A percentile compares a stretch with the other conserved stretches of the same genome.
phyloP scores from a whole-genome alignment of 441 rosid genomes.

The Erysimum cheiri region DNA sequence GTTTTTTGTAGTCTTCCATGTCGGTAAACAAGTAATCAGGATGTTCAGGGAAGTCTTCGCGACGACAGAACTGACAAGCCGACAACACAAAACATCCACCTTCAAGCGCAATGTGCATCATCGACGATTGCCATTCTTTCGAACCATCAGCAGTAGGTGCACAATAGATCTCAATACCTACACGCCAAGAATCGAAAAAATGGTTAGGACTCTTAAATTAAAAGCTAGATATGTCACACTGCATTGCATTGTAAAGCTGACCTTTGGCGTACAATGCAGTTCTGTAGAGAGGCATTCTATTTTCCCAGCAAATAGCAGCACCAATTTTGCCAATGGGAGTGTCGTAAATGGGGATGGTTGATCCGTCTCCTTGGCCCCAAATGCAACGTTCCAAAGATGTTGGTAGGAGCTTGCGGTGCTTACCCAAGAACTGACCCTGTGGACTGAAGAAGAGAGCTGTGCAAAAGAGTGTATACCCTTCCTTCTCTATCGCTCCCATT shows the following conservation, averaged over 20 bases:
- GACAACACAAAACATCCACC: conserved; percentile 92
- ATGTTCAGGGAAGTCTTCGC: conserved; percentile 82
- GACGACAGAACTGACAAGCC: conserved; percentile 73
- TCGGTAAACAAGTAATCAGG: conserved; percentile 69
- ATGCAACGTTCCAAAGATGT: conserved; percentile 81
- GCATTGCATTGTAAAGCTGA: conserved; percentile 28
- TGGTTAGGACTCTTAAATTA: background rate
- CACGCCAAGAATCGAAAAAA: background rate
- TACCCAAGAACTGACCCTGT: conserved; percentile 78
- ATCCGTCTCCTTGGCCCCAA: conserved; percentile 96
- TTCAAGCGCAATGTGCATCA: conserved; percentile 85
- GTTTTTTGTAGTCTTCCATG: conserved; percentile 50
- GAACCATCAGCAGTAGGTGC: conserved; percentile 90
- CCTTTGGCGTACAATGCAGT: conserved; percentile 89
- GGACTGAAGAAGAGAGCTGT: conserved; percentile 77
- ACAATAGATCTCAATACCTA: conserved; percentile 86
- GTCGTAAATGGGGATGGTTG: conserved; percentile 80
- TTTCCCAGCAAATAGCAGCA: conserved; percentile 94
- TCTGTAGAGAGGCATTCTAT: conserved; percentile 85
- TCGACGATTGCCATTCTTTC: conserved; percentile 73
- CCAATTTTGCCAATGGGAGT: conserved; percentile 86
- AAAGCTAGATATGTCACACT: background rate
- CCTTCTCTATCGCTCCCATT: conserved; percentile 89
- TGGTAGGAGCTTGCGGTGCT: conserved; percentile 93
- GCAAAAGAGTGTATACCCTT: conserved; percentile 77